phyloP scores from a whole-genome alignment of 306 rosid genomes.

The Quercus mongolica region DNA sequence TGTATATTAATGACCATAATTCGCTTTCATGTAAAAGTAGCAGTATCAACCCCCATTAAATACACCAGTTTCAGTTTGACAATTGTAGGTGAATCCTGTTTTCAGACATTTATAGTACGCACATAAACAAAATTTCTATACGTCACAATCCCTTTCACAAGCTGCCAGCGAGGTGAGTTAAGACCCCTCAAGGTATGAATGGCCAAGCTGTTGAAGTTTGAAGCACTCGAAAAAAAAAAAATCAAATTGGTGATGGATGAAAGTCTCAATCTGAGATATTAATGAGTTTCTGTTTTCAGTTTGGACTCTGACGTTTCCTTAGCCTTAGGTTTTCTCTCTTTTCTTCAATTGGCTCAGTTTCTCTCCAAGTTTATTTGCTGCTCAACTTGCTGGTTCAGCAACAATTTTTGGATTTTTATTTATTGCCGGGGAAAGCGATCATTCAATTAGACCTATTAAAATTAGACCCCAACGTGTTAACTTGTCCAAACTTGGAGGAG shows the following conservation, averaged over 20 bases:
- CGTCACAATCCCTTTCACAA: conserved; percentile 30
- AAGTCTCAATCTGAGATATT: conserved; percentile 25
- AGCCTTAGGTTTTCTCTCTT: neutral
- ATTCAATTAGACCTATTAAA: neutral
- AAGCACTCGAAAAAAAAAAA: neutral
- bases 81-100: conserved; percentile 74
- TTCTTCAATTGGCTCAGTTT: conserved; percentile 6
- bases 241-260: conserved; percentile 12
- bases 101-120: conserved; percentile 49
- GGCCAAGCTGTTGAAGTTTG: neutral
- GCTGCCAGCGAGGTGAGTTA: conserved; percentile 15
- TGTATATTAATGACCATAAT: conserved; percentile 68
- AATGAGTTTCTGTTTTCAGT: conserved; percentile 12
- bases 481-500: no score
- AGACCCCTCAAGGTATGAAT: neutral
- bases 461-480: no score
- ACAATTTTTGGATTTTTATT: conserved; percentile 23
- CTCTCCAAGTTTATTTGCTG: conserved; percentile 21
- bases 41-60: conserved; percentile 37
- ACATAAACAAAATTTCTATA: no score
- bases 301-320: neutral
- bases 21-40: conserved; percentile 55
- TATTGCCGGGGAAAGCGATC: conserved; percentile 31
- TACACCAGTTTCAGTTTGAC: conserved; percentile 53
- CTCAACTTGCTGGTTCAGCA: conserved; percentile 35